phyloP scores from a whole-genome alignment of 1,284 basidiomycete genomes.

The Ustilago nuda region DNA sequence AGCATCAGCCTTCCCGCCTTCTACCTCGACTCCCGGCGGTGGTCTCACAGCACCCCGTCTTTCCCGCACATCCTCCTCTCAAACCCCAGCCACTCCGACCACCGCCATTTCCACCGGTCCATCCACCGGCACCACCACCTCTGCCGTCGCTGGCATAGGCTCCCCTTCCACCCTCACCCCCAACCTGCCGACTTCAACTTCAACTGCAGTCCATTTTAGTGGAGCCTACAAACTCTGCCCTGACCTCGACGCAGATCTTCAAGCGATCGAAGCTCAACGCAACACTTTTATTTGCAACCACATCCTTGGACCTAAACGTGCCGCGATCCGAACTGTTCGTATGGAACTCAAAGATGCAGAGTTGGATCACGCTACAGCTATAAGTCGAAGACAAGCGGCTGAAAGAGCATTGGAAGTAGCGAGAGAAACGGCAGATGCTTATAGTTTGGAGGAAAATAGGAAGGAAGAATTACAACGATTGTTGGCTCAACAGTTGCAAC shows the following conservation, averaged over 20 bases:
- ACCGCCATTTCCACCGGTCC: conserved; percentile 16
- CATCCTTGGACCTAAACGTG: conserved; percentile 16
- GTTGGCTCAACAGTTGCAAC: conserved; percentile 20
- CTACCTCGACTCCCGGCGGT: conserved; percentile 11
- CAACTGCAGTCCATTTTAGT: conserved; percentile 18
- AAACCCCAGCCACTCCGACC: conserved; percentile 19
- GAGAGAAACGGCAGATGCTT: conserved; percentile 36
- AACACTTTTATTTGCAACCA: conserved; percentile 16
- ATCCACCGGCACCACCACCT: conserved; percentile 5
- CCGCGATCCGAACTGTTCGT: background rate
- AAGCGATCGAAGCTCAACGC: conserved; percentile 19
- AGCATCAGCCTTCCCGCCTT: conserved; percentile 32
- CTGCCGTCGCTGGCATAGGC: background rate
- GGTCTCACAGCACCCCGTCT: conserved; percentile 23
- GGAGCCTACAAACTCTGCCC: conserved; percentile 24
- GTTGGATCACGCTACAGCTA: conserved; percentile 12
- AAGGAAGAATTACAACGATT: conserved; percentile 35
- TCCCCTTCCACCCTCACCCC: conserved; percentile 18
- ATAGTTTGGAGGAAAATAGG: conserved; percentile 45
- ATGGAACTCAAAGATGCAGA: conserved; percentile 24
- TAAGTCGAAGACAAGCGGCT: background rate
- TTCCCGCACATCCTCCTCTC: conserved; percentile 40
- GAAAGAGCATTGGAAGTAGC: conserved; percentile 33
- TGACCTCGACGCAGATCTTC: conserved; percentile 39
- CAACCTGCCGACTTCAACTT: background rate